phyloP scores from a whole-genome alignment of 352 stramenopile species.

The Globisporangium recalcitrans region DNA sequence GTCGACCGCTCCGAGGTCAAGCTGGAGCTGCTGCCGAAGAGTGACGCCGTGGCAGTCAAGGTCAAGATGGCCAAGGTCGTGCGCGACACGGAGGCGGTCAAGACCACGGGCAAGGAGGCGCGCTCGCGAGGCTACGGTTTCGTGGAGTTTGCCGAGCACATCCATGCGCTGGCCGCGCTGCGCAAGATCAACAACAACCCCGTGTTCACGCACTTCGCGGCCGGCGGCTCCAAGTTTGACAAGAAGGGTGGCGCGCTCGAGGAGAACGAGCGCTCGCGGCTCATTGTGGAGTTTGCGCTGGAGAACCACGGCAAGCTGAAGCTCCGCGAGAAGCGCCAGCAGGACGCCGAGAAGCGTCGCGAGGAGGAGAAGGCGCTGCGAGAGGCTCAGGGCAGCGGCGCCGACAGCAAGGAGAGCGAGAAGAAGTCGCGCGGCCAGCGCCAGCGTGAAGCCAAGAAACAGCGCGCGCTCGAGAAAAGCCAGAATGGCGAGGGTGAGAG shows the following conservation, averaged over 20 bases:
- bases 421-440: constrained; percentile 74
- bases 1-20: constrained; percentile 83
- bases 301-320: constrained; percentile 89
- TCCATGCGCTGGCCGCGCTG: constrained; percentile 94
- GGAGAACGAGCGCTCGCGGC: constrained; percentile 56
- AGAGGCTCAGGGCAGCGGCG: constrained; percentile 46
- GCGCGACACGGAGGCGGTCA: constrained; percentile 62
- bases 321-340: constrained; percentile 68
- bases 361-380: constrained; percentile 61
- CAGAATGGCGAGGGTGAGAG: constrained; percentile 16
- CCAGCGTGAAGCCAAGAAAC: constrained; percentile 73
- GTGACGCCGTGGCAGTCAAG: constrained; percentile 43
- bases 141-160: constrained; percentile 96
- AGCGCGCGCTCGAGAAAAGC: constrained; percentile 23
- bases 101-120: constrained; percentile 45
- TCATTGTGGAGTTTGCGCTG: constrained; percentile 88
- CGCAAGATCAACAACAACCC: constrained; percentile 98
- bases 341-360: constrained; percentile 62
- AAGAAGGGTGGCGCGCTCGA: constrained; percentile 32
- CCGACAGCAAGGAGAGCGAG: constrained; percentile 18
- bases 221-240: constrained; percentile 32
- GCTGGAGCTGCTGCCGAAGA: constrained; percentile 41
- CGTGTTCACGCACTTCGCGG: constrained; percentile 69
- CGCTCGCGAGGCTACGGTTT: constrained; percentile 88
- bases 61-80: constrained; percentile 83